Evolutionary conservation across 1,139 yeast genomes (phyloP).

Genomic region (Eremothecium cymbalariae): DNA sequence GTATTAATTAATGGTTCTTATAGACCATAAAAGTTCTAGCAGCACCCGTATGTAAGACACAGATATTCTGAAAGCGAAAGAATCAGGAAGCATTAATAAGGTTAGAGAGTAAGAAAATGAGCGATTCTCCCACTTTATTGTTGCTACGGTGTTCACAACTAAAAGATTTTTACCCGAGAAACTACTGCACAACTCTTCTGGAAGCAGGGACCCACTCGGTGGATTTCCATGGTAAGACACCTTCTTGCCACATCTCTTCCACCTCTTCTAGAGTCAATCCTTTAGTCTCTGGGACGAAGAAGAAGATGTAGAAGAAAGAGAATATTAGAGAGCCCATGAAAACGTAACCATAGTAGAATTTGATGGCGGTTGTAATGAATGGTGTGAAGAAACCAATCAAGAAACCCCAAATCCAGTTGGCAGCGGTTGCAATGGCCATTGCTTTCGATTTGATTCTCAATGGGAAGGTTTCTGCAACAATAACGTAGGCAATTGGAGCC

Average conservation of each 20-base stretch:
- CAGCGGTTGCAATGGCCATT: conserved; percentile 63
- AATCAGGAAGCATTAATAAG: no score
- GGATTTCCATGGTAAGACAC: conserved; percentile 27
- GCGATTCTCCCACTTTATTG: no score
- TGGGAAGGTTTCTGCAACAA: conserved; percentile 71
- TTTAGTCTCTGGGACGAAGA: conserved; percentile 61
- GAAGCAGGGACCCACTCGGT: conserved; percentile 25
- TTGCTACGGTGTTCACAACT: no score
- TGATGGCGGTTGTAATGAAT: conserved; percentile 49
- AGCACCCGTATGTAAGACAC: no score
- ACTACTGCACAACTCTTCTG: no score
- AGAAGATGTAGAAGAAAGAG: conserved; percentile 55
- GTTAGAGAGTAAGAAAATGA: no score
- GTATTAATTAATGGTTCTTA: no score
- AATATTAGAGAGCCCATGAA: conserved; percentile 62
- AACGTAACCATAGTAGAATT: conserved; percentile 63
- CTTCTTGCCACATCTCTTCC: conserved; percentile 44
- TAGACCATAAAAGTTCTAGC: no score
- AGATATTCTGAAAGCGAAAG: no score
- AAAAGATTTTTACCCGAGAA: no score
- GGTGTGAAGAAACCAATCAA: conserved; percentile 73
- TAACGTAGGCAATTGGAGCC: conserved; percentile 73
- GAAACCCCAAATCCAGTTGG: conserved; percentile 77
- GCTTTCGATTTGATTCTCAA: conserved; percentile 72
- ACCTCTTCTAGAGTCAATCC: conserved; percentile 69